Conservation (phyloP, 2,329 filamentous ascomycete genomes). For the Nemania abortiva region DNA sequence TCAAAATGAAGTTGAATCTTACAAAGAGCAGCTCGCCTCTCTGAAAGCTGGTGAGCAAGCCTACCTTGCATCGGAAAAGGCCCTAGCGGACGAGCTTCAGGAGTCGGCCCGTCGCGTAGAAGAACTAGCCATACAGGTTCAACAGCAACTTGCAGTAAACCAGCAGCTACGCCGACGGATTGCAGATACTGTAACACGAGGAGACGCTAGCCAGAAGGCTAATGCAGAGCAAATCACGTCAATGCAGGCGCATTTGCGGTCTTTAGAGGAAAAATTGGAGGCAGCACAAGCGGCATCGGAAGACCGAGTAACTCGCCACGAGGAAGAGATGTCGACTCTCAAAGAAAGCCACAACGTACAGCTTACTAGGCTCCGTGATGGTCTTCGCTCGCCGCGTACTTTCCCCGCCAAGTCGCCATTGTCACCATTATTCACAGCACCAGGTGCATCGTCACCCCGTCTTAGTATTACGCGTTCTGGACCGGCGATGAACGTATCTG, state of each 20-base stretch:
- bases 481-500: slow-evolving; percentile 72
- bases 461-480: slow-evolving; percentile 62
- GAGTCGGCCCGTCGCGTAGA: slow-evolving; percentile 83
- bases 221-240: slow-evolving; percentile 86
- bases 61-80: slow-evolving; percentile 70
- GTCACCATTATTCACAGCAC: slow-evolving; percentile 70
- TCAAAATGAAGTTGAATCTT: slow-evolving; percentile 71
- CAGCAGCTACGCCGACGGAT: slow-evolving; percentile 80
- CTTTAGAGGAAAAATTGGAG: slow-evolving; percentile 86
- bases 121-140: slow-evolving; percentile 81
- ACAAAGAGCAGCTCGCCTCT: slow-evolving; percentile 70
- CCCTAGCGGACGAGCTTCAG: slow-evolving; percentile 76
- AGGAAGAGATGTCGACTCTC: slow-evolving; percentile 82
- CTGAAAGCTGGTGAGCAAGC: slow-evolving; percentile 68
- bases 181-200: slow-evolving; percentile 81
- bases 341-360: slow-evolving; percentile 82
- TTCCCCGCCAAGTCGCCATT: slow-evolving; percentile 71
- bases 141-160: slow-evolving; percentile 84
- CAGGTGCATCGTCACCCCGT: slow-evolving; percentile 64
- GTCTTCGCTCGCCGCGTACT: slow-evolving; percentile 59
- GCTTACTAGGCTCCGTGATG: slow-evolving; percentile 77
- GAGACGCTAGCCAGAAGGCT: slow-evolving; percentile 83
- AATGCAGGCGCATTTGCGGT: slow-evolving; percentile 83
- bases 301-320: slow-evolving; percentile 83
- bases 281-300: slow-evolving; percentile 88